Evolutionary conservation across 306 rosid genomes (phyloP).

Genomic region (Pachyrhizus erosus): DNA sequence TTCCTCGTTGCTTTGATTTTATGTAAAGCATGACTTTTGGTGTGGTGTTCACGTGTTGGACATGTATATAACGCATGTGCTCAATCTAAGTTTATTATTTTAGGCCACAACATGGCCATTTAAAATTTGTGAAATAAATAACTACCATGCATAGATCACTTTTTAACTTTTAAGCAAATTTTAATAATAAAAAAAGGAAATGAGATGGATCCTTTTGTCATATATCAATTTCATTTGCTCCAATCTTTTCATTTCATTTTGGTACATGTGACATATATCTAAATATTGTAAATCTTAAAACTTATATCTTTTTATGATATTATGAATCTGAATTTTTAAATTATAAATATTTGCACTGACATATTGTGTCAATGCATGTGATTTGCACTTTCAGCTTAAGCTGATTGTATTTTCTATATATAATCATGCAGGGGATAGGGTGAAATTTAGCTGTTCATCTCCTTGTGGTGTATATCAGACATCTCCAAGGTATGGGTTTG

Average conservation of each 20-base stretch:
- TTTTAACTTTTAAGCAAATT: constrained; percentile 22
- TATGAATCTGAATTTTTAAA: neutral
- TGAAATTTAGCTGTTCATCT: constrained; percentile 60
- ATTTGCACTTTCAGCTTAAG: neutral
- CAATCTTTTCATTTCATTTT: constrained; percentile 8
- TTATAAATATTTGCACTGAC: neutral
- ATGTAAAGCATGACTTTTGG: constrained; percentile 1
- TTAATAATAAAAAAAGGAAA: neutral
- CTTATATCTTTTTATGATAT: neutral
- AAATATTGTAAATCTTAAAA: constrained; percentile 2
- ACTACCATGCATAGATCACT: neutral
- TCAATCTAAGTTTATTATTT: neutral
- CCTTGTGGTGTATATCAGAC: constrained; percentile 58
- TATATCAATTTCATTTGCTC: neutral
- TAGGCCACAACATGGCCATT: neutral
- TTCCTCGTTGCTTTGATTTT: neutral
- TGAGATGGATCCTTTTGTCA: neutral
- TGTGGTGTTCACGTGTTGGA: neutral
- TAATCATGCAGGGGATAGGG: constrained; percentile 80
- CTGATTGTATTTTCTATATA: constrained; percentile 34
- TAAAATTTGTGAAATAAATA: neutral
- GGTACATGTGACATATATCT: neutral
- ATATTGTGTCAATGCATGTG: neutral
- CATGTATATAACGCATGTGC: neutral
- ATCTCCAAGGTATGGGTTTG: constrained; percentile 62